Percentiles rank a stretch among this genome's conserved stretches.
phyloP scores from a whole-genome alignment of 257 asterid species.

The Nicotiana tomentosiformis region DNA sequence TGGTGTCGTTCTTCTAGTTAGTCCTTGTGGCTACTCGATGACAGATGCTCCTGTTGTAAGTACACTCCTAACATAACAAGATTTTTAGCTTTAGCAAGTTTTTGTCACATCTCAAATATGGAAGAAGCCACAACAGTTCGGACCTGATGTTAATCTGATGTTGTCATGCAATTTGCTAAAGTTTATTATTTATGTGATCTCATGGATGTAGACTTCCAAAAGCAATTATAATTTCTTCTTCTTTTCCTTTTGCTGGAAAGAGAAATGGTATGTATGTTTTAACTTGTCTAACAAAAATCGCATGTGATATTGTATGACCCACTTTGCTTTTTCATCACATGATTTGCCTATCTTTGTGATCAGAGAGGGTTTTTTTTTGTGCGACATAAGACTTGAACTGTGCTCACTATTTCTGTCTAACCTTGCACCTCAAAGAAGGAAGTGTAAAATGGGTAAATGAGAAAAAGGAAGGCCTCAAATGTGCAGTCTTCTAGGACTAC shows the following conservation, averaged over 20 bases:
- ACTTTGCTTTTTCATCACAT: not conserved
- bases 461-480: not conserved
- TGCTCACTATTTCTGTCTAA: not conserved
- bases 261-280: not conserved
- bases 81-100: not conserved
- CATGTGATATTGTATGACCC: not conserved
- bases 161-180: not conserved
- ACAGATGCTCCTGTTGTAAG: slow-evolving; percentile 94
- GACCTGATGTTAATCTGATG: not conserved
- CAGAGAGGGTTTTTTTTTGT: not conserved
- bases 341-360: not conserved
- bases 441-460: not conserved
- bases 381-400: not conserved
- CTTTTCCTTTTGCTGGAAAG: not conserved
- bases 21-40: slow-evolving; percentile 89
- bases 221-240: not conserved
- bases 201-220: not conserved
- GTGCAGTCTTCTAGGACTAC: not conserved
- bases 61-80: slow-evolving; percentile 11
- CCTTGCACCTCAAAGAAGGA: not conserved
- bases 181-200: not conserved
- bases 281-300: not conserved
- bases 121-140: not conserved
- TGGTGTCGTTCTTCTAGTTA: slow-evolving; percentile 77
- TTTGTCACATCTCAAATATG: not conserved